Conservation (phyloP, 1,284 basidiomycete species). For the Cutaneotrichosporon cutaneum region DNA sequence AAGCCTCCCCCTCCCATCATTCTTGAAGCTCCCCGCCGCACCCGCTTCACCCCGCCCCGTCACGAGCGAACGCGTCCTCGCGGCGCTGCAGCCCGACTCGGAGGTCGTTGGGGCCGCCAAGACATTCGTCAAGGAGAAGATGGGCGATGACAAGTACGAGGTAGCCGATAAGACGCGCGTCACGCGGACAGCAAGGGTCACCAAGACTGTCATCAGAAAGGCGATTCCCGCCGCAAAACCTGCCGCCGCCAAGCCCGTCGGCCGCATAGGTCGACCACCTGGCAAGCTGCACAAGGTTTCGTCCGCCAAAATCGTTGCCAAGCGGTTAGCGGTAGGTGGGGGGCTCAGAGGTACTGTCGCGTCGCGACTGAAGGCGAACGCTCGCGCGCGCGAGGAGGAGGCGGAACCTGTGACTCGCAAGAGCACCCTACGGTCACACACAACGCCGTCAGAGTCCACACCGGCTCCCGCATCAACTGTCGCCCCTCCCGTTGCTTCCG, state of each 20-base stretch:
- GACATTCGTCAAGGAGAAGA: constrained; percentile 25
- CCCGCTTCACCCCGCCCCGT: constrained; percentile 16
- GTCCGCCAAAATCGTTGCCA: constrained; percentile 7
- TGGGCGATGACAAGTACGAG: constrained; percentile 25
- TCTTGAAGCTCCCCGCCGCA: constrained; percentile 4
- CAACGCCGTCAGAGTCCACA: constrained; percentile 2
- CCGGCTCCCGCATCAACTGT: not conserved
- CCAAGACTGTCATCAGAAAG: not conserved
- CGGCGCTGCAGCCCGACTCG: constrained; percentile 22
- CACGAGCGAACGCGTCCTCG: constrained; percentile 21
- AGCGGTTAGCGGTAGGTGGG: constrained; percentile 7
- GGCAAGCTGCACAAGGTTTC: not conserved
- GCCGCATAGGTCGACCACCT: not conserved
- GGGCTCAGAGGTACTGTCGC: not conserved
- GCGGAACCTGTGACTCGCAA: constrained; percentile 14
- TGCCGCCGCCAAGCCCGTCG: not conserved
- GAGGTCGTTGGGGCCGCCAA: constrained; percentile 20
- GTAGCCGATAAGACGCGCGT: constrained; percentile 8
- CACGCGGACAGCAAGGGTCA: constrained; percentile 7
- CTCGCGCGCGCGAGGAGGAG: not conserved
- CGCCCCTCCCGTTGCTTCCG: not conserved
- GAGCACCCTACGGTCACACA: constrained; percentile 15
- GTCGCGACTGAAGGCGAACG: constrained; percentile 15
- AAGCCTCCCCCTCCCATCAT: constrained; percentile 10
- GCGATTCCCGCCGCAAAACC: not conserved